Evolutionary conservation across 768 basidiomycete species (phyloP).

Genomic region (Termitomyces titanicus): DNA sequence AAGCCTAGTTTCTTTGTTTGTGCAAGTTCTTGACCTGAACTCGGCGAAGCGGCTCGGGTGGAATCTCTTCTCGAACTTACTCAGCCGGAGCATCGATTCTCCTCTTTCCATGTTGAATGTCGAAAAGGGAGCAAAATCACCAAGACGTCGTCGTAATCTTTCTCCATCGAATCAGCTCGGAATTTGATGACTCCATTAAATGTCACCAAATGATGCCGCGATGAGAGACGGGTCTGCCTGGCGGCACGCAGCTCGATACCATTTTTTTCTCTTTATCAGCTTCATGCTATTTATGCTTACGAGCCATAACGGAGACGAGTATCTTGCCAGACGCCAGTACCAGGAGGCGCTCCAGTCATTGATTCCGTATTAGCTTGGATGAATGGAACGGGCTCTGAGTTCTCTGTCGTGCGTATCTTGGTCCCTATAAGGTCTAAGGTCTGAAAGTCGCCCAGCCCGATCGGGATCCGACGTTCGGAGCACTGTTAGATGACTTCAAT

Average conservation of each 20-base stretch:
- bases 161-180: too few species aligned
- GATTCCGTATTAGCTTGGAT: slow-evolving; percentile 77
- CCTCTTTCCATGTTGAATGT: too few species aligned
- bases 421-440: background rate
- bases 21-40: too few species aligned
- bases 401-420: slow-evolving; percentile 46
- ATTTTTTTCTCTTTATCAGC: slow-evolving; percentile 68
- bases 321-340: slow-evolving; percentile 58
- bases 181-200: too few species aligned
- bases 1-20: too few species aligned
- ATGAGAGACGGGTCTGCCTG: slow-evolving; percentile 35
- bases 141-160: too few species aligned
- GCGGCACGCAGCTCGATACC: slow-evolving; percentile 58
- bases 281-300: slow-evolving; percentile 79
- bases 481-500: slow-evolving; percentile 48
- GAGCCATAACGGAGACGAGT: slow-evolving; percentile 69
- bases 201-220: too few species aligned
- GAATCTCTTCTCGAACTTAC: too few species aligned
- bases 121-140: too few species aligned
- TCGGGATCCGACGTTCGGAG: slow-evolving; percentile 36
- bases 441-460: slow-evolving; percentile 36
- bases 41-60: too few species aligned
- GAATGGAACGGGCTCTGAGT: slow-evolving; percentile 63
- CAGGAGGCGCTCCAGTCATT: slow-evolving; percentile 59
- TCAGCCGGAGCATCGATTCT: too few species aligned